Percentiles rank a stretch among this genome's conserved stretches.
Conservation (phyloP, 352 stramenopile species). For the Pythium sukuiense region DNA sequence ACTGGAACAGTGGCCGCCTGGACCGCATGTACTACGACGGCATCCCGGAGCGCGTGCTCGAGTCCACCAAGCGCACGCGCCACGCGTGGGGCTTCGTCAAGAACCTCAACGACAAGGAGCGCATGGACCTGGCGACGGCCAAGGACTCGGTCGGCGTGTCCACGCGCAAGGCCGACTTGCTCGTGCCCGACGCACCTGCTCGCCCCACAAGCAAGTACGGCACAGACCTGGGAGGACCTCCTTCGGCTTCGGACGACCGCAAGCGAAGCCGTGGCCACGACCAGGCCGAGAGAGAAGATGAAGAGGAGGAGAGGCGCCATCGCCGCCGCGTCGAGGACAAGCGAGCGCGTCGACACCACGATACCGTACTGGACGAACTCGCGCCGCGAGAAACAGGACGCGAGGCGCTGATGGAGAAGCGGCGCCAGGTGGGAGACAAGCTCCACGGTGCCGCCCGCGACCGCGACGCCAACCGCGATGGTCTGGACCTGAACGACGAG, state of each 20-base stretch:
- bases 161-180: slow-evolving; percentile 53
- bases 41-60: slow-evolving; percentile 60
- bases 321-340: slow-evolving; percentile 28
- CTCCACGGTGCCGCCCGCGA: slow-evolving; percentile 65
- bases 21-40: slow-evolving; percentile 65
- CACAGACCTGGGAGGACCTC: neutral
- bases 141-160: slow-evolving; percentile 75
- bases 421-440: slow-evolving; percentile 39
- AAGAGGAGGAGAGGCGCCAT: slow-evolving; percentile 25
- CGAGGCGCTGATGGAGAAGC: slow-evolving; percentile 64
- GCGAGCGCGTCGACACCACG: slow-evolving; percentile 37
- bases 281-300: slow-evolving; percentile 27
- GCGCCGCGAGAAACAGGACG: slow-evolving; percentile 59
- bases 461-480: slow-evolving; percentile 58
- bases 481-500: slow-evolving; percentile 62
- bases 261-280: neutral
- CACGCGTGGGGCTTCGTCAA: slow-evolving; percentile 69
- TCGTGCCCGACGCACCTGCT: slow-evolving; percentile 16
- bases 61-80: slow-evolving; percentile 66
- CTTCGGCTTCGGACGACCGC: neutral
- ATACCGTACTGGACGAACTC: slow-evolving; percentile 59
- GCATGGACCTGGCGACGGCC: slow-evolving; percentile 52
- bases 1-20: slow-evolving; percentile 65
- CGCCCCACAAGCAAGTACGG: slow-evolving; percentile 4
- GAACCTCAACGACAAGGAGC: slow-evolving; percentile 60